phyloP scores from a whole-genome alignment of 2,329 filamentous ascomycete species.

The Zelopaecilomyces penicillatus region DNA sequence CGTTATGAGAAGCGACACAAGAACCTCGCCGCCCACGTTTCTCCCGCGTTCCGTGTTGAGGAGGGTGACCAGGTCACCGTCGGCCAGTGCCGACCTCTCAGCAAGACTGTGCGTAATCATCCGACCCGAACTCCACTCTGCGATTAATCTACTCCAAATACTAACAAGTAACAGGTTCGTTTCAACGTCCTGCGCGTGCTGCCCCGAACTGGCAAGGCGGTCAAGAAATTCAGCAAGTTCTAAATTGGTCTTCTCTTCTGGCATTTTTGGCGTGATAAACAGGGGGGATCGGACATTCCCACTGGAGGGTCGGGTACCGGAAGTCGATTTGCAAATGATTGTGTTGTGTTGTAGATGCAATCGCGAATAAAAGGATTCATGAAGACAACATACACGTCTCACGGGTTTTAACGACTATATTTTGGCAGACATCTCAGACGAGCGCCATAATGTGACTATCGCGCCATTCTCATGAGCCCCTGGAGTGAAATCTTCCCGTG shows the following conservation, averaged over 20 bases:
- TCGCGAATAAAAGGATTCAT: constrained; percentile 34
- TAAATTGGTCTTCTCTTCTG: constrained; percentile 52
- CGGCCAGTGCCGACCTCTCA: constrained; percentile 97
- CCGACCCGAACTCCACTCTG: neutral
- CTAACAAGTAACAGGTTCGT: constrained; percentile 59
- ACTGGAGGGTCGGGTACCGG: constrained; percentile 33
- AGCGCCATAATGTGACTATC: too few species aligned
- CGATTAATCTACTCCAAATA: neutral
- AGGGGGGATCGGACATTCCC: constrained; percentile 27
- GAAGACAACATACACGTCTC: constrained; percentile 23
- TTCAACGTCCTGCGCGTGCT: constrained; percentile 99
- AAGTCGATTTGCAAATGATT: constrained; percentile 35
- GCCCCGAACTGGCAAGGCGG: constrained; percentile 90
- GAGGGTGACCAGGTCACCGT: constrained; percentile 99
- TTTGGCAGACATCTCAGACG: too few species aligned
- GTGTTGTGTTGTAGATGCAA: constrained; percentile 39
- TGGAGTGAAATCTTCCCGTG: too few species aligned
- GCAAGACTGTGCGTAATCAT: constrained; percentile 83
- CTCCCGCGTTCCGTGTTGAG: constrained; percentile 99
- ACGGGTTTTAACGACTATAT: constrained; percentile 2
- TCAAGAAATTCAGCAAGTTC: constrained; percentile 99
- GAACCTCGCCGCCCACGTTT: constrained; percentile 98
- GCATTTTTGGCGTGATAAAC: constrained; percentile 50
- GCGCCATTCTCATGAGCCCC: too few species aligned
- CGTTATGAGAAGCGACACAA: constrained; percentile 99